Percentiles rank a stretch among this genome's conserved stretches.
phyloP scores from a whole-genome alignment of 1,139 yeast species.

The Suhomyces guaymorum region DNA sequence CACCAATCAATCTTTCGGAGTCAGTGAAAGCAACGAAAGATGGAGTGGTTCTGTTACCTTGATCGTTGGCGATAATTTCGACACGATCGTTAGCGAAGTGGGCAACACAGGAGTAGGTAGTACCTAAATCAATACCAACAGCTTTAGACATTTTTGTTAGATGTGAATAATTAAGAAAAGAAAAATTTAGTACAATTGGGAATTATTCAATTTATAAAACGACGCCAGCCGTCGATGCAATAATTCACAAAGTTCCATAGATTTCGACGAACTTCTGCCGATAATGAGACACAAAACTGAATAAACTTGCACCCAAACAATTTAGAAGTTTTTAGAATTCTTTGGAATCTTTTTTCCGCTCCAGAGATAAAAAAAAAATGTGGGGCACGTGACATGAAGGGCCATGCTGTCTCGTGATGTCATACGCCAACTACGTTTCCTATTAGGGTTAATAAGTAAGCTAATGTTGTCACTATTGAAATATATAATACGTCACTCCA shows the following conservation, averaged over 20 bases:
- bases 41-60: constrained; percentile 73
- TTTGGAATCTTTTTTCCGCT: constrained; percentile 8
- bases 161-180: constrained; percentile 10
- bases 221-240: constrained; percentile 14
- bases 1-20: constrained; percentile 68
- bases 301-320: constrained; percentile 9
- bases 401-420: constrained; percentile 6
- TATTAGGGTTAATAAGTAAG: background rate
- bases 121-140: constrained; percentile 84
- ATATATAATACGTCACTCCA: no score
- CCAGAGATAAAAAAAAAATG: background rate
- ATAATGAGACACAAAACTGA: constrained; percentile 10
- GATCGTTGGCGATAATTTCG: constrained; percentile 69
- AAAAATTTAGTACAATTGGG: constrained; percentile 7
- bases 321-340: constrained; percentile 11
- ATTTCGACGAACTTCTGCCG: constrained; percentile 17
- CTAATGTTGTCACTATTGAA: no score
- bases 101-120: constrained; percentile 83
- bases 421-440: constrained; percentile 1
- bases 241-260: constrained; percentile 14
- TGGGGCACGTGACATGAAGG: constrained; percentile 1
- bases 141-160: constrained; percentile 55
- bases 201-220: constrained; percentile 9
- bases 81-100: constrained; percentile 71
- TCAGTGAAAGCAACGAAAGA: constrained; percentile 70